A percentile compares a stretch with the other conserved stretches of the same genome.
phyloP scores from a whole-genome alignment of 805 yeast species.

The Monosporozyma aquatica region DNA sequence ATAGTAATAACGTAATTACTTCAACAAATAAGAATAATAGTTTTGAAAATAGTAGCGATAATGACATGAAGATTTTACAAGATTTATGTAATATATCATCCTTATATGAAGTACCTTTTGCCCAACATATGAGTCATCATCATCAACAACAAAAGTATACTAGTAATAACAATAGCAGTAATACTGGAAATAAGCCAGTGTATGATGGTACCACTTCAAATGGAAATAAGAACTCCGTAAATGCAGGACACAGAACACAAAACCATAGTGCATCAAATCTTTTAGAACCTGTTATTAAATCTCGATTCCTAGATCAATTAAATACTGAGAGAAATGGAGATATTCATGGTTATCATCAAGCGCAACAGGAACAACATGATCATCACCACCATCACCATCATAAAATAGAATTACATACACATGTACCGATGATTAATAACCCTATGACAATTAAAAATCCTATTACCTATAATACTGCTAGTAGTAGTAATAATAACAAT shows the following conservation, averaged over 20 bases:
- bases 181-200: no score
- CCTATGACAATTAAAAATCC: slow-evolving; percentile 2
- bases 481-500: no score
- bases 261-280: slow-evolving; percentile 6
- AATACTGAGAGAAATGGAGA: background rate
- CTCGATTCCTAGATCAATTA: background rate
- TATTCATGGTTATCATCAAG: background rate
- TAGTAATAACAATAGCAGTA: slow-evolving; percentile 5
- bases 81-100: slow-evolving; percentile 29
- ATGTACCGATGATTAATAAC: slow-evolving; percentile 6
- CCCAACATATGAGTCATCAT: slow-evolving; percentile 26
- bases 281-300: slow-evolving; percentile 9
- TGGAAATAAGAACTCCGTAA: no score
- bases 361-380: no score
- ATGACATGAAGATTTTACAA: slow-evolving; percentile 26
- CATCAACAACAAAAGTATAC: slow-evolving; percentile 6
- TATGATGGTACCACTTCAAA: no score
- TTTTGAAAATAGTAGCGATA: slow-evolving; percentile 18
- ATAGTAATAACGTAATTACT: background rate
- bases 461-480: no score
- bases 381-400: slow-evolving; percentile 34
- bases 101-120: slow-evolving; percentile 28
- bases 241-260: no score
- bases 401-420: slow-evolving; percentile 31
- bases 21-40: slow-evolving; percentile 4